Percentiles rank a stretch among this genome's conserved stretches.
Evolutionary conservation across 768 basidiomycete genomes (phyloP).

Genomic region (Tricholomella constricta): DNA sequence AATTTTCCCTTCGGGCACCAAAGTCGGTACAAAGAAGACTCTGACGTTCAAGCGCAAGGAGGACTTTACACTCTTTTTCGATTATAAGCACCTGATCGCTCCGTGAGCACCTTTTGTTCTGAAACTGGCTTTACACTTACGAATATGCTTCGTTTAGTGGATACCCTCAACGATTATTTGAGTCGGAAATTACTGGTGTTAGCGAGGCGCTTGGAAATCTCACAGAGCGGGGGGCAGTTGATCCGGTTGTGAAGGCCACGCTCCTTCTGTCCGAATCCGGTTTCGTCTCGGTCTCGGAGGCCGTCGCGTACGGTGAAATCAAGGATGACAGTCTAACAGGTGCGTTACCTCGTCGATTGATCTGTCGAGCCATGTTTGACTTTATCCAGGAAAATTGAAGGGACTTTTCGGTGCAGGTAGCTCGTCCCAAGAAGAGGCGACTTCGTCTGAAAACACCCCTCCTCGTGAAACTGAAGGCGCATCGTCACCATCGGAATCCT

Average conservation of each 20-base stretch:
- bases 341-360: constrained; percentile 28
- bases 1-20: constrained; percentile 79
- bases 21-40: constrained; percentile 81
- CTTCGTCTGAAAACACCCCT: constrained; percentile 44
- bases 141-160: constrained; percentile 41
- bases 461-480: constrained; percentile 41
- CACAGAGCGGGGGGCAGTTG: constrained; percentile 76
- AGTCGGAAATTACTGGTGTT: constrained; percentile 73
- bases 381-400: constrained; percentile 74
- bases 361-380: constrained; percentile 6
- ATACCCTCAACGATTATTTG: constrained; percentile 72
- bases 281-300: constrained; percentile 79
- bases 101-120: constrained; percentile 46
- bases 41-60: constrained; percentile 83
- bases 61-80: constrained; percentile 78
- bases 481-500: constrained; percentile 28
- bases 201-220: constrained; percentile 78
- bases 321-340: constrained; percentile 80
- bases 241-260: constrained; percentile 87
- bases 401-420: constrained; percentile 75
- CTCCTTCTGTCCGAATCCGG: constrained; percentile 85
- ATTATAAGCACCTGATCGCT: constrained; percentile 68
- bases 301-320: constrained; percentile 76
- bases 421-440: constrained; percentile 42
- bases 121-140: constrained; percentile 5